Percentiles rank a stretch among this genome's conserved stretches.
These are phyloP conservation scores for Amesomyces nigricolor DNA, from an alignment of 2,329 filamentous ascomycete genomes.

Conservation along the genomic window DNA sequence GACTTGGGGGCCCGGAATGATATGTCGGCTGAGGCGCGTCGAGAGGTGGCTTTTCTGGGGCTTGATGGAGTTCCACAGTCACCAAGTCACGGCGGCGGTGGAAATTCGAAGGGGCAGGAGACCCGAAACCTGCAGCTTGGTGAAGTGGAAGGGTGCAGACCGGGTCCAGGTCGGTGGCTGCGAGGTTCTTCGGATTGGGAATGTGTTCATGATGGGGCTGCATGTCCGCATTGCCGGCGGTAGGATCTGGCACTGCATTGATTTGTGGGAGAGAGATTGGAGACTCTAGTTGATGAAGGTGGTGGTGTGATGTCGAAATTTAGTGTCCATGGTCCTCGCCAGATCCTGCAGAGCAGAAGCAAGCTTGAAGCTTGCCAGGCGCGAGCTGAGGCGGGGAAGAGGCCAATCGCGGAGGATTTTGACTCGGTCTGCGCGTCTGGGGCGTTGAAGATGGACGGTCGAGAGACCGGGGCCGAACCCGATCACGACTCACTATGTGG, in stretches of 20 bases:
- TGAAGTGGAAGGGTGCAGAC: background rate
- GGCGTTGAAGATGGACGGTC: no score
- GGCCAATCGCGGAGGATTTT: background rate
- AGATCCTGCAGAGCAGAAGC: slow-evolving; percentile 1
- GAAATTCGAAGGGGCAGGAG: background rate
- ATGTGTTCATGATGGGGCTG: no score
- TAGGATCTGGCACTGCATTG: background rate
- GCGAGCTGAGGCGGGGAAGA: background rate
- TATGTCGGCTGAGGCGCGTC: background rate
- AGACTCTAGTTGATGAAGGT: background rate
- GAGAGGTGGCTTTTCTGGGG: slow-evolving; percentile 1
- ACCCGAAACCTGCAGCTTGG: background rate
- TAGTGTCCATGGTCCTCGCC: background rate
- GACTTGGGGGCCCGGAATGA: background rate
- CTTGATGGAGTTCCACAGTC: background rate
- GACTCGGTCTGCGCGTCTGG: background rate
- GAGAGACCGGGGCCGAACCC: no score
- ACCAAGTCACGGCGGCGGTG: background rate
- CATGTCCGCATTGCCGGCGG: background rate
- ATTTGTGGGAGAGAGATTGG: background rate
- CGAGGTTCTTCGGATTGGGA: background rate
- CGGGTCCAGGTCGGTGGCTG: background rate
- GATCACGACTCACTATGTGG: background rate
- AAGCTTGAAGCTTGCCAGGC: no score
- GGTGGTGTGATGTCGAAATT: background rate